Evolutionary conservation across 2,329 filamentous ascomycete species (phyloP), one percentile per base, ranked within the genome.

Genomic region (Mollisia scopiformis): DNA sequence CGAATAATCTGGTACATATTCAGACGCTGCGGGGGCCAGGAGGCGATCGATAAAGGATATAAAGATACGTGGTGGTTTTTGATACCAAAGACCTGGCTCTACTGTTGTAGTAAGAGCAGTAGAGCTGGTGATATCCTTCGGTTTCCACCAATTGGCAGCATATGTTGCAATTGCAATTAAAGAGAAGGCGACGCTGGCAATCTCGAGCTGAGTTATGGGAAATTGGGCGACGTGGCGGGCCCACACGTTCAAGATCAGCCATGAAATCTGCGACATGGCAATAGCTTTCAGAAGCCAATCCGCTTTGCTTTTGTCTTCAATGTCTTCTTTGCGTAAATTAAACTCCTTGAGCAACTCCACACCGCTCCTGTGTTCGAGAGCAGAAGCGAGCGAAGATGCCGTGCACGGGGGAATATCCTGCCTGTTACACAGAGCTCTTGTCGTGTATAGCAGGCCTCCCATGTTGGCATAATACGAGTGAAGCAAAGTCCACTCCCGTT

Each of bases 291-390:
- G 6, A 6, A 57, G 37, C 28, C 21, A 25, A 27, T 50, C 46
- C 2, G 43, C 31, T 41, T 57, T 57, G 46, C 41, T 39, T n/a
- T 57, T 50, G 23, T 57, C 55, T 21, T 57, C 31, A 6, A 57
- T 39, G 6, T 57, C 55, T 10, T 51, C 11, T 35, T 51, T 28
- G 1, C 6, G 11, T 23, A 57, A n/a, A 25, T 25, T 57, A 19
- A 10, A 53, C 19, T n/a, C 6, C 6, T 11, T 19, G 5, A 5
- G 6, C 14, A 10, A n/a, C n/a, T 16, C 35, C n/a, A n/a, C n/a
- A n/a, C n/a, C n/a, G n/a, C n/a, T n/a, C n/a, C n/a, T n/a, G n/a
- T n/a, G n/a, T n/a, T n/a, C n/a, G n/a, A n/a, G 6, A 33, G 30
- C 13, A 33, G 30, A 33, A 33, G 30, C 30, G 30, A 33, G 30